Evolutionary conservation across 1,284 basidiomycete species (phyloP), one percentile per base, ranked within the genome.

Genomic region (Leccinum pallidistipes): DNA sequence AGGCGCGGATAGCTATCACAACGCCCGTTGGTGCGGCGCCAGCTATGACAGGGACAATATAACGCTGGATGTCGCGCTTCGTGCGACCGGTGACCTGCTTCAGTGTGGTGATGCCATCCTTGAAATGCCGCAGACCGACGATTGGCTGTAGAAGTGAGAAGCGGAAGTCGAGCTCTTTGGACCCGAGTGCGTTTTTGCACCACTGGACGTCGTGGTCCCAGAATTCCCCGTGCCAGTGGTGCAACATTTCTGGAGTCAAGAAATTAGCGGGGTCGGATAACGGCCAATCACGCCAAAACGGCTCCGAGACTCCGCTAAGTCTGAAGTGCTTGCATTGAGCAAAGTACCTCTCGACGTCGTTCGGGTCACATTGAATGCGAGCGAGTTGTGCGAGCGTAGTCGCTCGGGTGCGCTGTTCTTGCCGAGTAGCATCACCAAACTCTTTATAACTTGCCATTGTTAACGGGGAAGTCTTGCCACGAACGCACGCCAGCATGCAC

Each of bases 31-130:
- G 58, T 21, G 67, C 65, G 47, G 66, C 69, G 34, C 68, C 68
- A 18, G 71, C 69, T 55, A 76, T 69, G 7, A 74, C 60, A 7
- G 62, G 47, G 10, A 78, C 52, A 38, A 78, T 66, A 5, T 55
- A 63, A 4, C 4, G 7, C 16, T 64, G 58, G 2, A 45, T 9
- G 8, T 63, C 55, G 2, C 3, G 27, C 0, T 57, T 58, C 10
- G 31, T 45, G 3, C 4, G 5, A 11, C 64, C 51, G 3, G 32
- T 51, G 5, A 57, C 55, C 27, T 57, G 63, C 11, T 57, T 57
- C 18, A 57, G 24, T 16, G 12, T 6, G 8, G 27, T 21, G 6
- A 49, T 10, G 7, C 56, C 49, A 1, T 52, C 1, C 8, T 16
- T 5, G 11, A 57, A 57, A 16, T 57, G 34, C 3, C 11, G 9